Evolutionary conservation across 495 filamentous ascomycete genomes (phyloP).

Genomic region (Penicillium bovifimosum): DNA sequence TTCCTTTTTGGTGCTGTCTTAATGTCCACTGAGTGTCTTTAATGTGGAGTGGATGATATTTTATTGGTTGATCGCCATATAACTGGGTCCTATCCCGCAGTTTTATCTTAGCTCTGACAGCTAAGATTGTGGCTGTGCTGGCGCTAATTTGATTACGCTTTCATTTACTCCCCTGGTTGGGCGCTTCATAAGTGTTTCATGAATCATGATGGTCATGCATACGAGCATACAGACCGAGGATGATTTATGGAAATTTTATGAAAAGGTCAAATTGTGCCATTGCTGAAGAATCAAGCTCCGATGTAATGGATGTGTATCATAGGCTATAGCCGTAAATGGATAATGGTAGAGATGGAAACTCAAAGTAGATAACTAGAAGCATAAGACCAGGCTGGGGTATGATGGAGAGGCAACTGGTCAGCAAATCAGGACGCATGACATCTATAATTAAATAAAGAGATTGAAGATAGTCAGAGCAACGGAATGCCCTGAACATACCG

Average conservation of each 20-base stretch:
- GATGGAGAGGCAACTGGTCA: not conserved
- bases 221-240: not conserved
- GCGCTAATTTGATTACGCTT: not conserved
- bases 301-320: not conserved
- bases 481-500: not conserved
- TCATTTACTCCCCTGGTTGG: not conserved
- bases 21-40: not conserved
- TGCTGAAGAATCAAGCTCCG: not conserved
- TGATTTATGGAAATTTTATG: not conserved
- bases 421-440: not conserved
- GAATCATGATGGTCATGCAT: not conserved
- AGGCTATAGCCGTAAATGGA: too few species aligned
- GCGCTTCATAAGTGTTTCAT: not conserved
- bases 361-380: not conserved
- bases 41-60: not conserved
- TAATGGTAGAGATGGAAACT: not conserved
- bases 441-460: not conserved
- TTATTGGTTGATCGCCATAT: not conserved
- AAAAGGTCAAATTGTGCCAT: not conserved
- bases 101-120: conserved; percentile 8
- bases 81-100: conserved; percentile 2
- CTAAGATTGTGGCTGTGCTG: conserved; percentile 6
- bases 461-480: not conserved
- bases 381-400: not conserved
- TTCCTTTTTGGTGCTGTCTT: not conserved